These are phyloP conservation scores for Fonsecaea monophora DNA, from an alignment of 2,329 filamentous ascomycete species.

Conservation along the genomic window DNA sequence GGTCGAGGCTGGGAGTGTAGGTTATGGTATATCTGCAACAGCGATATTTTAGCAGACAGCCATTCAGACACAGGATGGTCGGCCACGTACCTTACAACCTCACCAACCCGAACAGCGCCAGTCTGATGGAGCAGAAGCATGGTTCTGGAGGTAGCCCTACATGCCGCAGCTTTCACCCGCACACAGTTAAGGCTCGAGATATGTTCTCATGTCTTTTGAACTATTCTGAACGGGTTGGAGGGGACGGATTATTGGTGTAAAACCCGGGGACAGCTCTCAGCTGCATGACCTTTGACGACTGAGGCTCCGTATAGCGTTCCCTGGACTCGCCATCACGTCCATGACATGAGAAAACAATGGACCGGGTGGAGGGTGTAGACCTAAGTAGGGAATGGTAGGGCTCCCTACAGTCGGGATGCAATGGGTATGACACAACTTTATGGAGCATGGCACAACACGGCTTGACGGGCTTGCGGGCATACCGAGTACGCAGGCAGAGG, in stretches of 20 bases:
- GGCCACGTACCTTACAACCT: constrained; percentile 77
- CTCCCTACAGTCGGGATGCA: neutral
- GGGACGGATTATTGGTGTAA: neutral
- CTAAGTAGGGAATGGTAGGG: neutral
- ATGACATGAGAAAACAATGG: neutral
- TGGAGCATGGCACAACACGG: neutral
- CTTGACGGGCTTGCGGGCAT: too few species aligned
- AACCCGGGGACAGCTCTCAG: constrained; percentile 2
- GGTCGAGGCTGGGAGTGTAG: constrained; percentile 87
- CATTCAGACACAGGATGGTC: neutral
- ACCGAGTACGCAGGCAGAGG: too few species aligned
- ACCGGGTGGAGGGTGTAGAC: neutral
- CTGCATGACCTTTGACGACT: neutral
- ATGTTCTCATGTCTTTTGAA: neutral
- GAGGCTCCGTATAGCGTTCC: neutral
- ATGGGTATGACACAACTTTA: constrained; percentile 3
- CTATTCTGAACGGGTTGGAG: neutral
- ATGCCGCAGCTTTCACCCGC: neutral
- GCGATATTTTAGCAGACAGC: constrained; percentile 6
- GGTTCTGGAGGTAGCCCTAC: constrained; percentile 40
- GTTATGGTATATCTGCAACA: constrained; percentile 74
- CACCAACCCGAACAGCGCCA: constrained; percentile 90
- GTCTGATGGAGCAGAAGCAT: constrained; percentile 94
- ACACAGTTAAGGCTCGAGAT: constrained; percentile 1
- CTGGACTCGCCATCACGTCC: neutral